phyloP scores from a whole-genome alignment of 1,284 basidiomycete genomes.

The Tilletia walkeri region DNA sequence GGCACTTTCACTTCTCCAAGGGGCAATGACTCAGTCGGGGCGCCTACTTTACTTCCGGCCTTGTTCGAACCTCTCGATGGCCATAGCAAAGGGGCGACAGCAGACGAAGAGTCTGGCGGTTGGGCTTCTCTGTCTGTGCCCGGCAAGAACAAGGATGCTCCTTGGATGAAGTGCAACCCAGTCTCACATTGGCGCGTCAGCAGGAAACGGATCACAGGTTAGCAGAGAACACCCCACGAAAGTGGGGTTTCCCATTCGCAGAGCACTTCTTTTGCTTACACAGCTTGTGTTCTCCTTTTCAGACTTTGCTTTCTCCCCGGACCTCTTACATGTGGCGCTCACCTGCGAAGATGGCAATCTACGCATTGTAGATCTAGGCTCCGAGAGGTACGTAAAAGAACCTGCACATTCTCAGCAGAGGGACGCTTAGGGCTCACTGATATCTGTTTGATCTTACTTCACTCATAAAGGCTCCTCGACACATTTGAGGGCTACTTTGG shows the following conservation, averaged over 20 bases:
- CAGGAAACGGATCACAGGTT: conserved; percentile 23
- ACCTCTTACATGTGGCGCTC: conserved; percentile 40
- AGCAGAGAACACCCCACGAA: not conserved
- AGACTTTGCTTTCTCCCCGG: conserved; percentile 50
- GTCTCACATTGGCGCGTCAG: conserved; percentile 42
- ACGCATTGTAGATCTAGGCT: conserved; percentile 43
- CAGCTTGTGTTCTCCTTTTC: not conserved
- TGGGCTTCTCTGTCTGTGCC: not conserved
- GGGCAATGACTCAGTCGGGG: not conserved
- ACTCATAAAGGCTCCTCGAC: conserved; percentile 29
- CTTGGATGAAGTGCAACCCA: conserved; percentile 40
- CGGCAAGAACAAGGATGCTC: conserved; percentile 32
- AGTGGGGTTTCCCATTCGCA: not conserved
- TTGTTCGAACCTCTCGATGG: not conserved
- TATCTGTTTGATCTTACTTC: not conserved
- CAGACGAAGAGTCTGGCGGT: not conserved
- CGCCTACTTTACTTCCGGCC: not conserved
- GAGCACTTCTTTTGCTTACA: not conserved
- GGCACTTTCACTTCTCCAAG: conserved; percentile 3
- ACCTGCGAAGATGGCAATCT: conserved; percentile 45
- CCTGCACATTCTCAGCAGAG: not conserved
- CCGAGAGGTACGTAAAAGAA: conserved; percentile 27
- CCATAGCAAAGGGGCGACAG: not conserved
- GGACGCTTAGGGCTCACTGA: not conserved
- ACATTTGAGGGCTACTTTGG: conserved; percentile 51